A percentile compares a stretch with the other conserved stretches of the same genome.
phyloP scores from a whole-genome alignment of 805 yeast genomes.

The Saccharomycopsis fermentans region DNA sequence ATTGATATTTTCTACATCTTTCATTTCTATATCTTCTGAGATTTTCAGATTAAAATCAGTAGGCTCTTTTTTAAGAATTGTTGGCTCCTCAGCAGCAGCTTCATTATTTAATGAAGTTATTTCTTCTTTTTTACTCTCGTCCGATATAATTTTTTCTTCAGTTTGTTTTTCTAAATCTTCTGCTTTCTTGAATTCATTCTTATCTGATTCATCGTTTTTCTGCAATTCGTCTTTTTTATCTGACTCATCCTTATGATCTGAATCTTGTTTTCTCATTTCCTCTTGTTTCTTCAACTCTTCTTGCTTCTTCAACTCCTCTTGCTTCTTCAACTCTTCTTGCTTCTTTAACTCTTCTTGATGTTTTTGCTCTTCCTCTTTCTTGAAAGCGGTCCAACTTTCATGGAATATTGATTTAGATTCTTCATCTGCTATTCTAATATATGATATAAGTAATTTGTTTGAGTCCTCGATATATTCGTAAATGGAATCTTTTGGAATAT shows the following conservation, averaged over 20 bases:
- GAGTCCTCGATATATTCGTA: slow-evolving; percentile 41
- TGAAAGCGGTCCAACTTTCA: not conserved
- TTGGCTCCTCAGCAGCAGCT: not conserved
- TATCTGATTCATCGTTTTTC: slow-evolving; percentile 16
- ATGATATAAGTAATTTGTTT: slow-evolving; percentile 29
- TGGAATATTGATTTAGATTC: slow-evolving; percentile 2
- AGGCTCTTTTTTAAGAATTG: slow-evolving; percentile 1
- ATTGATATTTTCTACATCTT: not conserved
- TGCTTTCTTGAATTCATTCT: no score
- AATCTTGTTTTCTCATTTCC: no score
- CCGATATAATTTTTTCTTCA: slow-evolving; percentile 12
- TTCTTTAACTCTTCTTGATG: no score
- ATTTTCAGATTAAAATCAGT: not conserved
- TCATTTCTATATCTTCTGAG: slow-evolving; percentile 14
- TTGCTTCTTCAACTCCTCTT: no score
- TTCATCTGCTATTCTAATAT: slow-evolving; percentile 23
- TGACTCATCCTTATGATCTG: no score
- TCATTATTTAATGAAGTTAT: slow-evolving; percentile 4
- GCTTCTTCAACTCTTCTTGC: no score
- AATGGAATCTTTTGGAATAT: slow-evolving; percentile 67
- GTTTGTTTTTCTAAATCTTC: slow-evolving; percentile 19
- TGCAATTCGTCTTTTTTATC: slow-evolving; percentile 21
- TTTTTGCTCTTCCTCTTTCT: slow-evolving; percentile 19
- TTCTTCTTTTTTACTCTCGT: slow-evolving; percentile 16
- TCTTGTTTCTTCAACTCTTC: no score